These are phyloP conservation scores for Lasiosphaeriaceae sp. DNA, from an alignment of 495 filamentous ascomycete species.

Conservation along the genomic window DNA sequence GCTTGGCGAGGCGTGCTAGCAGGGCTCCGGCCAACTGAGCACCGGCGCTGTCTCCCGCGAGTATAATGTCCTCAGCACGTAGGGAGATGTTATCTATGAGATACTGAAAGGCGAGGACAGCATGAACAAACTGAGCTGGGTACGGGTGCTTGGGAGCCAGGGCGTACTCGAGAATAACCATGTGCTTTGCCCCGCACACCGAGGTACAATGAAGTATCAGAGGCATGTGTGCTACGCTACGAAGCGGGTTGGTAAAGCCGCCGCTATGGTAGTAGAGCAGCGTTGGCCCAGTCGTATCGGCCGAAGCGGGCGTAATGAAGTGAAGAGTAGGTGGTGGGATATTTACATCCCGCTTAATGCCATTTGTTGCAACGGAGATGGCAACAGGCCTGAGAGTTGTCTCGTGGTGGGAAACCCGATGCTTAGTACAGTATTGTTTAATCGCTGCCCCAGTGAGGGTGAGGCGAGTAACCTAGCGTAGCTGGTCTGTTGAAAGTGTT, in stretches of 20 bases:
- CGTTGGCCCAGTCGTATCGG: not conserved
- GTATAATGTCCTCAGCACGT: conserved; percentile 3
- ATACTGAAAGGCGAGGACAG: conserved; percentile 1
- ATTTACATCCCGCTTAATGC: no score
- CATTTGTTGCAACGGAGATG: not conserved
- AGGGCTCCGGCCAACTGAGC: conserved; percentile 14
- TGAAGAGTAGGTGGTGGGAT: conserved; percentile 1
- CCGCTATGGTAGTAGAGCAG: conserved; percentile 22
- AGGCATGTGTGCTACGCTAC: conserved; percentile 12
- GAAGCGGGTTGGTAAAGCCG: conserved; percentile 19
- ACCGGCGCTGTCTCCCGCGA: conserved; percentile 15
- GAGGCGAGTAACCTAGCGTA: conserved; percentile 10
- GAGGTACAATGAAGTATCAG: conserved; percentile 9
- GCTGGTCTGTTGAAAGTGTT: conserved; percentile 2
- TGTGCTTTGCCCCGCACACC: not conserved
- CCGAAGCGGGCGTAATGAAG: conserved; percentile 2
- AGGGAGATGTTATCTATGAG: conserved; percentile 4
- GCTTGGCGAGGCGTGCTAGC: conserved; percentile 8
- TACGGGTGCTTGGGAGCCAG: conserved; percentile 18
- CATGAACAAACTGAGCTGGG: conserved; percentile 11
- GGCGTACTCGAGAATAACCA: conserved; percentile 14
- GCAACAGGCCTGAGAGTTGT: not conserved
- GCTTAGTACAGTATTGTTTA: not conserved
- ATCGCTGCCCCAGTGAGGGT: conserved; percentile 7
- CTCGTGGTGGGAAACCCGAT: conserved; percentile 1